These are phyloP conservation scores for Saturnispora mendoncae DNA, from an alignment of 805 yeast genomes.

Conservation along the genomic window DNA sequence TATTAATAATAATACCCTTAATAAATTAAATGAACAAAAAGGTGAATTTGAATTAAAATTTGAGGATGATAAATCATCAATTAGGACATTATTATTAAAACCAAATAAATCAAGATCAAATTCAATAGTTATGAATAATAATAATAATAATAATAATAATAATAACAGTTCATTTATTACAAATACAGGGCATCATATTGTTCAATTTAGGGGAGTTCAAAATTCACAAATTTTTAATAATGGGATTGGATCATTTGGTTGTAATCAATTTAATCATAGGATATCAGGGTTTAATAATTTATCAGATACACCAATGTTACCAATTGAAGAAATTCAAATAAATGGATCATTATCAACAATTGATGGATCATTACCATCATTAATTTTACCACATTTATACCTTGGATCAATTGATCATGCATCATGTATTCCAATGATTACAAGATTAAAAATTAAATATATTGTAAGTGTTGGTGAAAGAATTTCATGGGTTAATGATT, in stretches of 20 bases:
- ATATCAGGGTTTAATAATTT: slow-evolving; percentile 5
- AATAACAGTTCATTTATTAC: slow-evolving; percentile 21
- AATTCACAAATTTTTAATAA: no score
- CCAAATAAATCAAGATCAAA: slow-evolving; percentile 15
- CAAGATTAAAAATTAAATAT: slow-evolving; percentile 57
- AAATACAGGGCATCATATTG: slow-evolving; percentile 25
- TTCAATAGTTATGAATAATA: slow-evolving; percentile 1
- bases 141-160: neutral
- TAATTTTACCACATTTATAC: slow-evolving; percentile 74
- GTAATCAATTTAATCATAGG: no score
- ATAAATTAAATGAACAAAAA: no score
- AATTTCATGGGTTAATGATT: slow-evolving; percentile 48
- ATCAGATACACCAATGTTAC: neutral
- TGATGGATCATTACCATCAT: slow-evolving; percentile 71
- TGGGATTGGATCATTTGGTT: neutral
- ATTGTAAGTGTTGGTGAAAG: slow-evolving; percentile 83
- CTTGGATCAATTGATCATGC: slow-evolving; percentile 84
- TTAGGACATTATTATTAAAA: slow-evolving; percentile 19
- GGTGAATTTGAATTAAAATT: slow-evolving; percentile 9
- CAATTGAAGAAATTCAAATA: slow-evolving; percentile 2
- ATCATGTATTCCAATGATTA: slow-evolving; percentile 52
- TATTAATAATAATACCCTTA: neutral
- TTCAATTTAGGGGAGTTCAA: slow-evolving; percentile 24
- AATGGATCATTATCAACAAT: slow-evolving; percentile 29
- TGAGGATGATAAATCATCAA: slow-evolving; percentile 17